Evolutionary conservation across 768 basidiomycete genomes (phyloP), one percentile per base, ranked within the genome.

Genomic region (Leccinum subgranulosum): DNA sequence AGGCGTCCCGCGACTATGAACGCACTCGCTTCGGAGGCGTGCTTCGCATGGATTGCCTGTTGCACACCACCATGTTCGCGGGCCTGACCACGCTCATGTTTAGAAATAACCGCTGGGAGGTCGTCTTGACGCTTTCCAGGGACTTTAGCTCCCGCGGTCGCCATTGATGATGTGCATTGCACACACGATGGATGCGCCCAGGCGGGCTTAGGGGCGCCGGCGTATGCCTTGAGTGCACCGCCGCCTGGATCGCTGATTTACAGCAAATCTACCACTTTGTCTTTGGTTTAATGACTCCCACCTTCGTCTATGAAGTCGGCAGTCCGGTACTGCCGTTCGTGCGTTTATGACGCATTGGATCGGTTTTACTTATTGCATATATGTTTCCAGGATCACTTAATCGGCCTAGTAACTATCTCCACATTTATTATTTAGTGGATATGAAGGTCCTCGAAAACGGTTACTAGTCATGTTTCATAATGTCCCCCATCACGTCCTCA

Each of bases 21-120:
- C 66, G 55, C 51, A 70, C 73, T 21, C 76, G 75, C 23, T 64
- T 67, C 12, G 66, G 69, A 5, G 84, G 84, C 6, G 70, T 84
- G 1, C 66, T 77, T 61, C 74, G 82, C 29, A 69, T 77, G 27
- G 84, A 86, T 55, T 81, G 74, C 62, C 59, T 86, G 27, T 72
- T 81, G 36, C 69, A 72, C 51, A 80, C 81, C 51, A 79, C 77
- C 14, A 54, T 73, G 50, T 85, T 85, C 55, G 81, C 76, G 7
- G 84, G 84, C n/a, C 67, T 85, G 52, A 75, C 80, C 9, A 63
- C 75, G 17, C 75, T 74, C 31, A 61, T 71, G 28, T 71, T 73
- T 27, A 64, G 65, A 43, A 74, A 76, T 5, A 66, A 68, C 48
- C 73, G 74, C 6, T 80, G 77, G 67, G 76, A 67, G 3, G 66